Evolutionary conservation across 2,329 filamentous ascomycete species (phyloP).

Genomic region (Atkinsonella texensis): DNA sequence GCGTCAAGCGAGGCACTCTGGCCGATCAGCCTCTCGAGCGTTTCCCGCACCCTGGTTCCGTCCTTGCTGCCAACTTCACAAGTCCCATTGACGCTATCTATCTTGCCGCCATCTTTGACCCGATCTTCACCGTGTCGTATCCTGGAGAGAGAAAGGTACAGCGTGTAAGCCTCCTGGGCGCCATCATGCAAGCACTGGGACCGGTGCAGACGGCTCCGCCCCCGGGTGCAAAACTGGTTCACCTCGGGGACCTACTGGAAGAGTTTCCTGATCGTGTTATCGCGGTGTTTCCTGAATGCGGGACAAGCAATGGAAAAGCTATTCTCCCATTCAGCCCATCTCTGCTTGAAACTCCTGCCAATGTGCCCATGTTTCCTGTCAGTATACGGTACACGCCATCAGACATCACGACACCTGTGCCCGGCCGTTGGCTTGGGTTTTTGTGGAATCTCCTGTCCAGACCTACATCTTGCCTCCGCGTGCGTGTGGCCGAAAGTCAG

Average conservation of each 20-base stretch:
- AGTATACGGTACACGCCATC: slow-evolving; percentile 80
- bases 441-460: slow-evolving; percentile 77
- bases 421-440: slow-evolving; percentile 59
- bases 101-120: slow-evolving; percentile 90
- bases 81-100: slow-evolving; percentile 90
- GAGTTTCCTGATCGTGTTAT: slow-evolving; percentile 64
- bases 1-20: slow-evolving; percentile 82
- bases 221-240: slow-evolving; percentile 38
- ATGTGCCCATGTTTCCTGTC: slow-evolving; percentile 76
- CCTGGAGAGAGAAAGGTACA: slow-evolving; percentile 62
- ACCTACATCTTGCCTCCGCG: slow-evolving; percentile 80
- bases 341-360: slow-evolving; percentile 53
- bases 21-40: slow-evolving; percentile 60
- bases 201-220: slow-evolving; percentile 38
- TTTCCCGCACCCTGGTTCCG: slow-evolving; percentile 64
- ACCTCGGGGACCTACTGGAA: slow-evolving; percentile 49
- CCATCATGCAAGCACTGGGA: slow-evolving; percentile 61
- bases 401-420: slow-evolving; percentile 84
- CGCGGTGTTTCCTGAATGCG: slow-evolving; percentile 86
- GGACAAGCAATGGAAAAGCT: slow-evolving; percentile 84
- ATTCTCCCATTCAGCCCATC: slow-evolving; percentile 75
- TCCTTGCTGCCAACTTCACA: slow-evolving; percentile 86
- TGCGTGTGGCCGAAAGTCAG: slow-evolving; percentile 74
- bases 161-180: slow-evolving; percentile 63
- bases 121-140: slow-evolving; percentile 81